These are phyloP conservation scores for Marchantia polymorpha DNA, from an alignment of 225 moss, liverwort and hornwort species.

Conservation along the genomic window DNA sequence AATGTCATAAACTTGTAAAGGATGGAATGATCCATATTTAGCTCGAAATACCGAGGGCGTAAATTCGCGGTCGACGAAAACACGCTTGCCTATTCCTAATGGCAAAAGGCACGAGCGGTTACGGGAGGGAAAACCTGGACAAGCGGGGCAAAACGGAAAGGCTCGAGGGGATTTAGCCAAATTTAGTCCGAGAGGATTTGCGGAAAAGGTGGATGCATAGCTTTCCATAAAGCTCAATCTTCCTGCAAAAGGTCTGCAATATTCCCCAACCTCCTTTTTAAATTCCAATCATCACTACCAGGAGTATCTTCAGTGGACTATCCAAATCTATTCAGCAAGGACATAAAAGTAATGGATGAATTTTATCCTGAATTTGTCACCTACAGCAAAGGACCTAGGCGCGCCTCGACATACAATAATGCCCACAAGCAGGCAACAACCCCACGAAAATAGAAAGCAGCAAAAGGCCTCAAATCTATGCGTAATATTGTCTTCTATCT, in stretches of 20 bases:
- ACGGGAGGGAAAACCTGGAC: not conserved
- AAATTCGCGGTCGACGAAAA: not conserved
- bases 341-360: constrained; percentile 10
- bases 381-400: not conserved
- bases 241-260: constrained; percentile 2
- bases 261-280: not conserved
- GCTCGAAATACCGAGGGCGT: not conserved
- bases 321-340: constrained; percentile 2
- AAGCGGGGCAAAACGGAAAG: not conserved
- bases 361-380: constrained; percentile 10
- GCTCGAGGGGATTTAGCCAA: not conserved
- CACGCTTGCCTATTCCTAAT: not conserved
- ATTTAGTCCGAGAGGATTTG: not conserved
- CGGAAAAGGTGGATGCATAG: not conserved
- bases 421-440: not conserved
- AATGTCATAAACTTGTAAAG: not conserved
- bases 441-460: not conserved
- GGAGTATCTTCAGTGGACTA: constrained; percentile 17
- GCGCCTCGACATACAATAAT: not conserved
- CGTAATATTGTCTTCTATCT: constrained; percentile 3
- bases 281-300: constrained; percentile 10
- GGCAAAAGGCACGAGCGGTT: not conserved
- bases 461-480: not conserved
- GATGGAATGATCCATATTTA: not conserved
- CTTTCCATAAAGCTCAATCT: not conserved